Evolutionary conservation across 352 stramenopile genomes (phyloP).

Genomic region (Blastocystis sp.): DNA sequence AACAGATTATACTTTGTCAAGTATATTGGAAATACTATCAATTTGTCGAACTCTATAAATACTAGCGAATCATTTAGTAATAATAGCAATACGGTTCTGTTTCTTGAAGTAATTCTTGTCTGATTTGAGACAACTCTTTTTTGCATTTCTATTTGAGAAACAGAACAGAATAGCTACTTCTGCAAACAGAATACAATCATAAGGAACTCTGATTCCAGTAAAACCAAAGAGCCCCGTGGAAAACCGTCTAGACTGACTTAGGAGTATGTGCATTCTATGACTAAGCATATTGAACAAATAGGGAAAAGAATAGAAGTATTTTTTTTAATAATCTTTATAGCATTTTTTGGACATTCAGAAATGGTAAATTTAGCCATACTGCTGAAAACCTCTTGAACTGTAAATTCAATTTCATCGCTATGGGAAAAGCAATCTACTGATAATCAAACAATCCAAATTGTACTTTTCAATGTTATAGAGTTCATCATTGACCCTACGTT

Average conservation of each 20-base stretch:
- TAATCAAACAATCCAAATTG: neutral
- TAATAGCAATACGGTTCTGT: neutral
- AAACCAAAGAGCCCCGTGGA: constrained; percentile 35
- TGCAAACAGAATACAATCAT: constrained; percentile 12
- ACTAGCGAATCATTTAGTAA: neutral
- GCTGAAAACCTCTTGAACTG: neutral
- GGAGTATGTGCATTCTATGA: neutral
- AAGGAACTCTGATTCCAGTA: constrained; percentile 12
- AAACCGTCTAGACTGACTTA: neutral
- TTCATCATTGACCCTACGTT: neutral
- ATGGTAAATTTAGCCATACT: neutral
- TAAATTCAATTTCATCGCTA: neutral
- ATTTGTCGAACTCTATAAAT: neutral
- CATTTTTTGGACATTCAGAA: neutral
- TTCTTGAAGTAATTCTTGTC: neutral
- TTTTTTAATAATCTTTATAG: neutral
- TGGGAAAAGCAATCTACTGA: neutral
- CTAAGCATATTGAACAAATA: neutral
- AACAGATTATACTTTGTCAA: constrained; percentile 1
- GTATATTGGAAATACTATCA: constrained; percentile 6
- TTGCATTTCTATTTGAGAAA: neutral
- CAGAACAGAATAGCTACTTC: neutral
- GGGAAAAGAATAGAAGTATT: neutral
- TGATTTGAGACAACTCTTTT: neutral
- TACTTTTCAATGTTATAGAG: neutral